Evolutionary conservation across 306 rosid genomes (phyloP), one percentile per base, ranked within the genome.

Genomic region (Gynostemma pentaphyllum): DNA sequence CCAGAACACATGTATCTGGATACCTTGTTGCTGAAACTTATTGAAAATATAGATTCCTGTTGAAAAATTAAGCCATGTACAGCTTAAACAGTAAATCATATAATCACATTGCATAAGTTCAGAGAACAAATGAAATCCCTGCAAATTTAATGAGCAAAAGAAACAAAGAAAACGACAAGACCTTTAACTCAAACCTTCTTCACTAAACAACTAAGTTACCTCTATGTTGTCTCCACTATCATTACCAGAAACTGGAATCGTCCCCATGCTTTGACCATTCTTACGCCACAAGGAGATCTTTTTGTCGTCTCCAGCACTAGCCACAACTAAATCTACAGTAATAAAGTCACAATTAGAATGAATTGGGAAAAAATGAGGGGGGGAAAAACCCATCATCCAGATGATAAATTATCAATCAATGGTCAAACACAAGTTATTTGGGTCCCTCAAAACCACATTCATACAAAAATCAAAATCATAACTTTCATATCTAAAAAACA

Each of bases 231-330:
- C 97, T 62, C 95, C 94, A 66, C 82, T 72, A 12, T 94, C 97
- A 66, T 73, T 57, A 6, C 96, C 96, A 24, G 88, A 74, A 45
- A 88, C 69, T 2, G 99, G 99, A 75, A 94, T 86, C 72, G 97
- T 94, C 55, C 99, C 97, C 95, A 94, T 81, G 82, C 84, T 83
- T 45, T 86, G 86, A 72, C 99, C 99, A 75, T 81, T 94, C 85
- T 79, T 88, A 42, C 80, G 80, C 94, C 95, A 86, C 72, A 94
- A 51, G 0, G 97, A 94, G 64, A 94, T 88, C 95, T 79, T 86
- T 86, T 81, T 86, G 62, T 94, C 99, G 50, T 94, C 99, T 53
- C 97, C 99, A 49, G 94, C 97, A 80, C 99, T 86, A 39, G 94
- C 99, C 83, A 86, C 90, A 70, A 89, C 95, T 81, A 94, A 79